phyloP scores from a whole-genome alignment of 2,329 filamentous ascomycete genomes.

The Plectosphaerella sp. region DNA sequence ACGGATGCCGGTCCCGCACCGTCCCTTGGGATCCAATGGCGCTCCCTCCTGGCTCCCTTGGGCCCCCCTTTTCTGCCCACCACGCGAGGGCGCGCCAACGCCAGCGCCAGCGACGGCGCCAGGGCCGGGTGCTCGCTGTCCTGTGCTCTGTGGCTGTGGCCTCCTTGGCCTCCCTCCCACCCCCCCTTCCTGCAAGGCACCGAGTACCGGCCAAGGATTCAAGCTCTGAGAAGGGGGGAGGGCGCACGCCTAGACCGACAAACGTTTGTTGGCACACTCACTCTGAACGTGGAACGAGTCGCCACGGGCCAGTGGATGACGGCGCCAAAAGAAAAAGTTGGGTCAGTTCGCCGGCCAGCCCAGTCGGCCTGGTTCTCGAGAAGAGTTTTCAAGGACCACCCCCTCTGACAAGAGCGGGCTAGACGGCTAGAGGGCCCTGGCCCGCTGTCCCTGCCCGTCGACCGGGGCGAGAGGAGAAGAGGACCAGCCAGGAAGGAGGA shows the following conservation, averaged over 20 bases:
- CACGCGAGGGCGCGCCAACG: not conserved
- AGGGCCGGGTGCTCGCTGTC: not conserved
- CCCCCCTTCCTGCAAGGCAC: not conserved
- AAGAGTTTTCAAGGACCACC: not conserved
- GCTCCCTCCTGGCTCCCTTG: not conserved
- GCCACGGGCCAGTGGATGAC: not conserved
- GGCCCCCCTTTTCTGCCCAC: not conserved
- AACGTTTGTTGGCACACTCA: no score
- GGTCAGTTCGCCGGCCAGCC: no score
- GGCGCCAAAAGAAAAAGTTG: not conserved
- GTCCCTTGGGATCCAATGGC: not conserved
- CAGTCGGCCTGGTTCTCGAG: not conserved
- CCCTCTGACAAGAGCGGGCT: not conserved
- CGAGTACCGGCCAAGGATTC: not conserved
- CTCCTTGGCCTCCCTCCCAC: not conserved
- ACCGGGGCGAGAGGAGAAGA: no score
- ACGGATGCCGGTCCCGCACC: not conserved
- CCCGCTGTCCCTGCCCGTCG: no score
- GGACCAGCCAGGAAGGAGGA: no score
- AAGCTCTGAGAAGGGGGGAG: no score
- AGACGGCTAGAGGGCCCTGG: not conserved
- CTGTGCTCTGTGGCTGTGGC: not conserved
- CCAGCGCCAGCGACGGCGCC: not conserved
- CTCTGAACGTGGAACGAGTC: no score
- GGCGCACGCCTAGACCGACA: no score